Evolutionary conservation across 73 alveolate species (phyloP).

Genomic region (Paramecium tetraurelia): DNA sequence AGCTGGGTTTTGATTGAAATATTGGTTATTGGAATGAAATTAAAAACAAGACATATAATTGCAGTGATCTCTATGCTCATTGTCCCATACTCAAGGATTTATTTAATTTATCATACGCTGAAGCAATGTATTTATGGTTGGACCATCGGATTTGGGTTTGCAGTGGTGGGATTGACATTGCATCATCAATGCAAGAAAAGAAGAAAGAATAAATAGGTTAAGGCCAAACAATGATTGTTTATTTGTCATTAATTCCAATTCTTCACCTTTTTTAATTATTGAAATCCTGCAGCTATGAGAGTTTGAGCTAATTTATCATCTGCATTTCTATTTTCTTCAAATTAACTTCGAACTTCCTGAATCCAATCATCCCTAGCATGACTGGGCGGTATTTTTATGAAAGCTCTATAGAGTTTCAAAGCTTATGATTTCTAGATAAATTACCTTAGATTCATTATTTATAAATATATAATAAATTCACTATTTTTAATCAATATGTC

Average conservation of each 20-base stretch:
- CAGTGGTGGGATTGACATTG: neutral
- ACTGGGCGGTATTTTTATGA: neutral
- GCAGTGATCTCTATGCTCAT: neutral
- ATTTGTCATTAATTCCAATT: neutral
- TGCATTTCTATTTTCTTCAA: neutral
- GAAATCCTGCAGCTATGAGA: neutral
- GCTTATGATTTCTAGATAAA: neutral
- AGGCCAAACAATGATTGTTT: constrained; percentile 1
- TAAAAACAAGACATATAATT: neutral
- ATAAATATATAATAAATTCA: neutral
- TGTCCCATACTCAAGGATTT: constrained; percentile 32
- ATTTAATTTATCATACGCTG: constrained; percentile 27
- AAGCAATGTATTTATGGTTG: constrained; percentile 39
- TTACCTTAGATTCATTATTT: neutral
- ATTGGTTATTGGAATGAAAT: neutral
- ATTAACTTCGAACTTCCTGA: neutral
- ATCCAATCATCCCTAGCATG: neutral
- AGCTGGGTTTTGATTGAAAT: constrained; percentile 37
- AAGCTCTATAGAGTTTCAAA: neutral
- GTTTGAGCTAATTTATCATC: neutral
- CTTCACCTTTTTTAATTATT: neutral
- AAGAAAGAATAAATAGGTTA: neutral
- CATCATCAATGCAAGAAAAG: neutral
- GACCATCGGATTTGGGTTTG: constrained; percentile 4
- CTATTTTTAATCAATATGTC: neutral